Evolutionary conservation across 139 green algal species (phyloP).

Genomic region (Ettlia oleoabundans): DNA sequence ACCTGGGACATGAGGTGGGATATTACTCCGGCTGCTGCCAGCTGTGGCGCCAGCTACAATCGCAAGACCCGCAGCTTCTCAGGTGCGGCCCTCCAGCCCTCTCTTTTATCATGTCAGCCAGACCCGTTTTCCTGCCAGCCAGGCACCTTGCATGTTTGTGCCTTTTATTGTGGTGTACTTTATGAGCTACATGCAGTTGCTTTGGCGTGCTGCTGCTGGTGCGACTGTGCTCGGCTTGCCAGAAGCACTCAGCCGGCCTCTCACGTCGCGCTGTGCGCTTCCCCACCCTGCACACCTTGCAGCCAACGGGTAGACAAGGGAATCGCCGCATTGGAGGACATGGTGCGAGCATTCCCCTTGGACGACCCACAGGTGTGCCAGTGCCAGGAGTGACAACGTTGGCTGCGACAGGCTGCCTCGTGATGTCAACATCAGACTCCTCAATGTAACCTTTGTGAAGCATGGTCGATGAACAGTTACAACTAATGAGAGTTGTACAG

Average conservation of each 20-base stretch:
- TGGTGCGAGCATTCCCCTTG: slow-evolving; percentile 59
- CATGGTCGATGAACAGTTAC: too few relatives aligned
- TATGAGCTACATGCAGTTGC: too few relatives aligned
- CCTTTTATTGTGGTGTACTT: too few relatives aligned
- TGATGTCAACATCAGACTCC: too few relatives aligned
- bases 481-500: too few relatives aligned
- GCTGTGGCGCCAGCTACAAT: slow-evolving; percentile 51
- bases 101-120: too few relatives aligned
- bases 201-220: too few relatives aligned
- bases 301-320: slow-evolving; percentile 45
- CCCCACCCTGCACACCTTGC: not conserved
- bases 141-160: not conserved
- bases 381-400: too few relatives aligned
- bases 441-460: too few relatives aligned
- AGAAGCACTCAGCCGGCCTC: not conserved
- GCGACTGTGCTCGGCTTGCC: too few relatives aligned
- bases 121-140: too few relatives aligned
- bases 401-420: too few relatives aligned
- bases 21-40: slow-evolving; percentile 69
- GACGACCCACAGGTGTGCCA: slow-evolving; percentile 57
- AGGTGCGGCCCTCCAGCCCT: slow-evolving; percentile 5
- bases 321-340: slow-evolving; percentile 57
- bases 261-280: not conserved
- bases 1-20: slow-evolving; percentile 80
- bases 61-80: not conserved